Evolutionary conservation across 1,139 yeast species (phyloP).

Genomic region (Oligophagozyma castellii): DNA sequence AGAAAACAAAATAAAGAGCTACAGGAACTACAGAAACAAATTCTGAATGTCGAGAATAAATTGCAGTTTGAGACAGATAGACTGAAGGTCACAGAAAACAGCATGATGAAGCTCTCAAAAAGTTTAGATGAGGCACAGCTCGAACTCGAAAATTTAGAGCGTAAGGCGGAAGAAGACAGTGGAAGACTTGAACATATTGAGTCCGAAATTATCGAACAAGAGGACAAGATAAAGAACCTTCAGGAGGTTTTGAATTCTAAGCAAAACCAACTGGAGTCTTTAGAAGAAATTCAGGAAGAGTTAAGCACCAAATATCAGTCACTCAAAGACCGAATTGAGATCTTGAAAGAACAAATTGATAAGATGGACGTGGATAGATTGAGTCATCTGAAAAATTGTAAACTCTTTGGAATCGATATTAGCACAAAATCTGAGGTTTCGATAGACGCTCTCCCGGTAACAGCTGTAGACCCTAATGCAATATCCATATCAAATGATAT

Average conservation of each 20-base stretch:
- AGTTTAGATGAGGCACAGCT: conserved; percentile 18
- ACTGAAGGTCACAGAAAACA: conserved; percentile 33
- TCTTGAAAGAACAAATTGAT: conserved; percentile 40
- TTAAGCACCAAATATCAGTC: conserved; percentile 29
- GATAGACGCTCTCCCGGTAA: conserved; percentile 36
- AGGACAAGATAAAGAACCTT: conserved; percentile 13
- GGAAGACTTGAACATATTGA: conserved; percentile 8
- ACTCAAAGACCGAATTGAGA: conserved; percentile 27
- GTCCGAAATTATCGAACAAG: conserved; percentile 12
- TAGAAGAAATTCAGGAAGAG: conserved; percentile 20
- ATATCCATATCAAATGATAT: conserved; percentile 33
- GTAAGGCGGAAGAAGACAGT: conserved; percentile 10
- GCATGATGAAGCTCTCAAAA: conserved; percentile 26
- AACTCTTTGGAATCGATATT: conserved; percentile 52
- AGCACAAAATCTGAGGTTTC: conserved; percentile 48
- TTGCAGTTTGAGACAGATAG: conserved; percentile 51
- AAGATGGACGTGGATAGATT: conserved; percentile 45
- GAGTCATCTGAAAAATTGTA: conserved; percentile 55
- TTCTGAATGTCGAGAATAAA: conserved; percentile 48
- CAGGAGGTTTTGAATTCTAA: conserved; percentile 17
- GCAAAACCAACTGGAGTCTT: conserved; percentile 14
- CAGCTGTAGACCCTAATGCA: conserved; percentile 29
- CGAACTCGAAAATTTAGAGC: conserved; percentile 18
- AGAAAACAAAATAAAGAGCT: conserved; percentile 53
- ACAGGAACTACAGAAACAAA: conserved; percentile 44